phyloP scores from a whole-genome alignment of 1,284 basidiomycete species.

The Ustilago xerochloae region DNA sequence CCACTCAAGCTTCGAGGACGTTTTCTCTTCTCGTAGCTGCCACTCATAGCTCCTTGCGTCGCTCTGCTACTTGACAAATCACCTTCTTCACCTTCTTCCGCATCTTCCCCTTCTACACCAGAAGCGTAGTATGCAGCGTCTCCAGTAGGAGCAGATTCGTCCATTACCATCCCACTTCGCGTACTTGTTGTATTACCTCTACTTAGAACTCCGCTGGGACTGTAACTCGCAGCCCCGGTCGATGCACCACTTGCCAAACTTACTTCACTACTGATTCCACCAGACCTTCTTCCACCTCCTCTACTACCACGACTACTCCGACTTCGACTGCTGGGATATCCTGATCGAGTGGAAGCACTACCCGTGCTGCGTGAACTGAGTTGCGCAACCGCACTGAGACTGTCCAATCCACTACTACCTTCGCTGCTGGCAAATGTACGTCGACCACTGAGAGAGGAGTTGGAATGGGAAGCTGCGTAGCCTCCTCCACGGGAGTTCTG shows the following conservation, averaged over 20 bases:
- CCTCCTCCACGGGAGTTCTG: slow-evolving; percentile 30
- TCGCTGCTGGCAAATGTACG: slow-evolving; percentile 17
- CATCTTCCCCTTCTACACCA: slow-evolving; percentile 6
- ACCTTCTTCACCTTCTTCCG: slow-evolving; percentile 4
- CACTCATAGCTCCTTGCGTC: slow-evolving; percentile 33
- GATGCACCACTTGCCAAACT: slow-evolving; percentile 36
- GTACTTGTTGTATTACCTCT: slow-evolving; percentile 48
- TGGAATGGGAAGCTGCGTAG: slow-evolving; percentile 45
- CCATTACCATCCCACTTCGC: slow-evolving; percentile 19
- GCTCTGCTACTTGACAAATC: slow-evolving; percentile 41
- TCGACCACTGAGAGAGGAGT: slow-evolving; percentile 32
- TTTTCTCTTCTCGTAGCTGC: slow-evolving; percentile 13
- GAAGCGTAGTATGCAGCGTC: slow-evolving; percentile 13
- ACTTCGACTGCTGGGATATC: slow-evolving; percentile 29
- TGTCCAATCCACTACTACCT: slow-evolving; percentile 41
- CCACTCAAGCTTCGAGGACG: slow-evolving; percentile 27
- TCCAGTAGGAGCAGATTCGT: slow-evolving; percentile 2
- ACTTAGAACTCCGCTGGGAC: slow-evolving; percentile 35
- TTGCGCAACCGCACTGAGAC: slow-evolving; percentile 36
- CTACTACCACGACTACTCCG: slow-evolving; percentile 23
- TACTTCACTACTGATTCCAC: slow-evolving; percentile 19
- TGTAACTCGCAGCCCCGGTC: slow-evolving; percentile 56
- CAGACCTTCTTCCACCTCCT: slow-evolving; percentile 3
- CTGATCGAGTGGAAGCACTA: slow-evolving; percentile 28
- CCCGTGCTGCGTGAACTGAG: slow-evolving; percentile 35